These are phyloP conservation scores for Hylodesmum podocarpum DNA, from an alignment of 306 rosid species.

Conservation along the genomic window DNA sequence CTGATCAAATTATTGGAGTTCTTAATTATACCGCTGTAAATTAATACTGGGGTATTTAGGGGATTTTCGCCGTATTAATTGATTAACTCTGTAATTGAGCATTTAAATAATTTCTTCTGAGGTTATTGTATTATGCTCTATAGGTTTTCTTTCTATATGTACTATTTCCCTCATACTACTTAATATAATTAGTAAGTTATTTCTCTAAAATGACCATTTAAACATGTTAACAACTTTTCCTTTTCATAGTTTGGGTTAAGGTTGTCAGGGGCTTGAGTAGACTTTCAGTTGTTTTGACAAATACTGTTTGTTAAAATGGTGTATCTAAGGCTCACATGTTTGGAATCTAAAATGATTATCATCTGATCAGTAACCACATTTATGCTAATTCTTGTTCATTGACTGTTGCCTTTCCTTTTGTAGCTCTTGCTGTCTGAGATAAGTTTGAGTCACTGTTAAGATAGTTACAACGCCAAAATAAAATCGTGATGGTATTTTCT, in stretches of 20 bases:
- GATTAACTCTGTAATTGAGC: not conserved
- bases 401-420: slow-evolving; percentile 24
- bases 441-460: no score
- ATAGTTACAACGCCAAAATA: slow-evolving; percentile 93
- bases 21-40: not conserved
- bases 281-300: slow-evolving; percentile 14
- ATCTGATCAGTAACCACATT: slow-evolving; percentile 17
- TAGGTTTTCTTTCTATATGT: not conserved
- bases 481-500: slow-evolving; percentile 74
- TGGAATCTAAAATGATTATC: slow-evolving; percentile 13
- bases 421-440: slow-evolving; percentile 81
- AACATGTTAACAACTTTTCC: not conserved
- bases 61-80: not conserved
- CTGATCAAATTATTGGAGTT: slow-evolving; percentile 8
- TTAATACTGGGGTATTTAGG: not conserved
- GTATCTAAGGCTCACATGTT: not conserved
- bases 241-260: not conserved
- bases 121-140: not conserved
- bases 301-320: slow-evolving; percentile 2
- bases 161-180: not conserved
- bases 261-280: not conserved
- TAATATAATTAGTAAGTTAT: not conserved
- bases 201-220: not conserved
- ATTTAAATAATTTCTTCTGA: slow-evolving; percentile 3
- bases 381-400: slow-evolving; percentile 11